phyloP scores from a whole-genome alignment of 1,284 basidiomycete genomes.

The Moniliella sp. region DNA sequence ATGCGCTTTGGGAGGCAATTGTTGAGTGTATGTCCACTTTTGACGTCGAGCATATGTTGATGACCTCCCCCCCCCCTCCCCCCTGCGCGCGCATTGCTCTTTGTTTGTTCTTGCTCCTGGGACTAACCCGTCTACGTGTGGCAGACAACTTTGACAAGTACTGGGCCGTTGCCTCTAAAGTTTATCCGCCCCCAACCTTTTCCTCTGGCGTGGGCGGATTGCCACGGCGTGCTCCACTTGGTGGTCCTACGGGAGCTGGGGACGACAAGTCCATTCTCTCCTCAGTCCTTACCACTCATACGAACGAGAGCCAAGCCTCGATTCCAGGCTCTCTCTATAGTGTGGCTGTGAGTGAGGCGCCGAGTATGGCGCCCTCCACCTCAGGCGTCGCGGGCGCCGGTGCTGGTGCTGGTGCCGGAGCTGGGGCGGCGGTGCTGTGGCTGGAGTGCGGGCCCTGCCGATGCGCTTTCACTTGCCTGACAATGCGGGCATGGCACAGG shows the following conservation, averaged over 20 bases:
- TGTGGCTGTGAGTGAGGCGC: not conserved
- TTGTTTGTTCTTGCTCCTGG: too few relatives aligned
- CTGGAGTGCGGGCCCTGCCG: slow-evolving; percentile 47
- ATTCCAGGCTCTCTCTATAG: slow-evolving; percentile 5
- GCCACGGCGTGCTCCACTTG: too few relatives aligned
- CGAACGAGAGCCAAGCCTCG: slow-evolving; percentile 9
- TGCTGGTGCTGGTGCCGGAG: too few relatives aligned
- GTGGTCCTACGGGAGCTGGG: too few relatives aligned
- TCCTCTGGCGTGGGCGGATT: too few relatives aligned
- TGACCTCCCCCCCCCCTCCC: too few relatives aligned
- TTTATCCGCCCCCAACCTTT: slow-evolving; percentile 38
- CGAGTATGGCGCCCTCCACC: slow-evolving; percentile 2
- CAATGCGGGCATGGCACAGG: slow-evolving; percentile 71
- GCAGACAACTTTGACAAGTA: slow-evolving; percentile 86
- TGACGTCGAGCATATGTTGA: too few relatives aligned
- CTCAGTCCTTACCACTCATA: slow-evolving; percentile 5
- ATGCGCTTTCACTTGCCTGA: slow-evolving; percentile 63
- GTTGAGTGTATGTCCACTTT: too few relatives aligned
- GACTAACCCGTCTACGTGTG: too few relatives aligned
- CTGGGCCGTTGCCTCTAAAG: slow-evolving; percentile 68
- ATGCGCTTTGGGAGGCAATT: slow-evolving; percentile 20
- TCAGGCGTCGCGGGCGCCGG: slow-evolving; percentile 1
- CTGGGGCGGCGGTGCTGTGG: too few relatives aligned
- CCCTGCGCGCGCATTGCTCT: too few relatives aligned
- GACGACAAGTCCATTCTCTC: too few relatives aligned